These are phyloP conservation scores for Macrocybe gigantea DNA, from an alignment of 768 basidiomycete species.

Conservation along the genomic window DNA sequence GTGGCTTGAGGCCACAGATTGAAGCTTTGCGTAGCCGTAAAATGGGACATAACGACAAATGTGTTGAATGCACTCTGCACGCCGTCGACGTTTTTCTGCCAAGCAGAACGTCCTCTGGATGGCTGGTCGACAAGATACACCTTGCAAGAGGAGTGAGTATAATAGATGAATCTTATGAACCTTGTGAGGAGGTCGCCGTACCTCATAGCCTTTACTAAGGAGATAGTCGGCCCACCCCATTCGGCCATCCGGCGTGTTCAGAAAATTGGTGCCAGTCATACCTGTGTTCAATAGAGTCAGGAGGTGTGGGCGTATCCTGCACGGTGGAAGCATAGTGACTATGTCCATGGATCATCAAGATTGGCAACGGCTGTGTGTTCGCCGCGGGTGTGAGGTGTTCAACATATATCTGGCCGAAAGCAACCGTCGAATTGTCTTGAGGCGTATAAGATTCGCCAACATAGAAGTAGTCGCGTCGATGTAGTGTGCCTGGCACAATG, in stretches of 20 bases:
- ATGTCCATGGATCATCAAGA: conserved; percentile 44
- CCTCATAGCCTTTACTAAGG: conserved; percentile 43
- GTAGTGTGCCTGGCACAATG: conserved; percentile 24
- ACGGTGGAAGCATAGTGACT: conserved; percentile 17
- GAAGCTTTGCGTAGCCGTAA: conserved; percentile 34
- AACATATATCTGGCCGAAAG: conserved; percentile 44
- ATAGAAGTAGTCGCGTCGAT: conserved; percentile 44
- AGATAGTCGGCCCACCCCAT: conserved; percentile 56
- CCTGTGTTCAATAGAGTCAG: conserved; percentile 15
- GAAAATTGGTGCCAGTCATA: conserved; percentile 47
- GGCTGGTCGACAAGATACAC: conserved; percentile 42
- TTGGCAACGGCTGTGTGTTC: conserved; percentile 31
- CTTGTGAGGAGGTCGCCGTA: conserved; percentile 12
- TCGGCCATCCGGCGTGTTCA: conserved; percentile 50
- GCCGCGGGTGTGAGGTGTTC: conserved; percentile 39
- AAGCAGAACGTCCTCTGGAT: conserved; percentile 38
- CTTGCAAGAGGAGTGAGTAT: conserved; percentile 18
- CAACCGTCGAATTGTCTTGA: conserved; percentile 28
- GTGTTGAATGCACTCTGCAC: conserved; percentile 22
- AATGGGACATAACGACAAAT: conserved; percentile 29
- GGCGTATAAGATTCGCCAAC: conserved; percentile 35
- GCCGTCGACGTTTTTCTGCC: conserved; percentile 34
- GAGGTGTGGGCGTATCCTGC: too few relatives aligned
- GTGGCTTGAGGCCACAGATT: conserved; percentile 40
- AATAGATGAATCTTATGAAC: conserved; percentile 20